phyloP scores from a whole-genome alignment of 805 yeast species.

The Monosporozyma yasuniensis region DNA sequence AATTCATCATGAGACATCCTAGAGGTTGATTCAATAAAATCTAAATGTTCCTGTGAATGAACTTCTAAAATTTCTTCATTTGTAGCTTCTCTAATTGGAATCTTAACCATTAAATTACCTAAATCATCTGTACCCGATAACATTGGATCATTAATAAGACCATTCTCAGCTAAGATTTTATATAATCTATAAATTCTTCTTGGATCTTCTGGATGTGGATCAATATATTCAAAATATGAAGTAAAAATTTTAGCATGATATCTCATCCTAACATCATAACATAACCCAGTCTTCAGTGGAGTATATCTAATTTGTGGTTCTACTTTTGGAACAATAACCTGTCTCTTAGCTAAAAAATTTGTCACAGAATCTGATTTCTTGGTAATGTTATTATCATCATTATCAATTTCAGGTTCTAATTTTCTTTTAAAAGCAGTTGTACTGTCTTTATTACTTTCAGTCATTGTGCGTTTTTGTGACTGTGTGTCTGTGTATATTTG shows the following conservation, averaged over 20 bases:
- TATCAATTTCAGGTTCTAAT: conserved; percentile 7
- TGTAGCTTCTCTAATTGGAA: conserved; percentile 85
- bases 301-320: conserved; percentile 62
- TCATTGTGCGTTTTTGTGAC: neutral
- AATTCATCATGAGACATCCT: conserved; percentile 69
- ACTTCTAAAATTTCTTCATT: conserved; percentile 79
- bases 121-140: conserved; percentile 60
- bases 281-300: conserved; percentile 82
- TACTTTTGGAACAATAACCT: conserved; percentile 46
- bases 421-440: conserved; percentile 4
- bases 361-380: conserved; percentile 1
- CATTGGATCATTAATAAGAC: conserved; percentile 72
- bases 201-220: conserved; percentile 99
- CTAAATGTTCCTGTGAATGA: conserved; percentile 73
- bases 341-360: conserved; percentile 26
- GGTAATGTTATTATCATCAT: conserved; percentile 2
- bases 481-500: too few relatives aligned
- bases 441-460: neutral
- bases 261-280: conserved; percentile 95
- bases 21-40: conserved; percentile 65
- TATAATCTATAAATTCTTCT: conserved; percentile 89
- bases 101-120: conserved; percentile 79
- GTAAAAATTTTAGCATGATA: conserved; percentile 93
- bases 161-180: conserved; percentile 89
- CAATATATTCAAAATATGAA: conserved; percentile 85